phyloP scores from a whole-genome alignment of 306 rosid genomes.

The Arachis stenosperma region DNA sequence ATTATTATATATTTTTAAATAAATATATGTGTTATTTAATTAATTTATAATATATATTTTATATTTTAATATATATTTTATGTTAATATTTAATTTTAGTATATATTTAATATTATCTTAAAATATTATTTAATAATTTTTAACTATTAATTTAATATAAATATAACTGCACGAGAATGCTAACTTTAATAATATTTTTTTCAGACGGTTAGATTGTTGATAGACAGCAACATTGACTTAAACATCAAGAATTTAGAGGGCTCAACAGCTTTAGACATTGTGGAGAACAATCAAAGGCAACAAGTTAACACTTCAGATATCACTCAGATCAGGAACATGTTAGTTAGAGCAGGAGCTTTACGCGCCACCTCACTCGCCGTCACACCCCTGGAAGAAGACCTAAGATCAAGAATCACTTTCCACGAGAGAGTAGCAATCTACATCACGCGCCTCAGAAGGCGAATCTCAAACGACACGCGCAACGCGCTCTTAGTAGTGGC shows the following conservation, averaged over 20 bases:
- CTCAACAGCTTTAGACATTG: slow-evolving; percentile 39
- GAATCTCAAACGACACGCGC: slow-evolving; percentile 38
- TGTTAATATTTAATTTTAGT: too few relatives aligned
- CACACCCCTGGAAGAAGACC: slow-evolving; percentile 4
- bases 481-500: slow-evolving; percentile 37
- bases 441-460: slow-evolving; percentile 24
- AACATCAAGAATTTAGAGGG: slow-evolving; percentile 35
- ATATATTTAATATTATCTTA: too few relatives aligned
- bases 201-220: slow-evolving; percentile 45
- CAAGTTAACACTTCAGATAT: neutral
- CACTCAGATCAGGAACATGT: slow-evolving; percentile 18
- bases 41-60: too few relatives aligned
- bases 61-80: too few relatives aligned
- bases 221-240: slow-evolving; percentile 26
- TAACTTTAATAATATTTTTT: neutral
- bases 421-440: slow-evolving; percentile 28
- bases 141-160: too few relatives aligned
- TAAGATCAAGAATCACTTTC: slow-evolving; percentile 29
- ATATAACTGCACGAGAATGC: too few relatives aligned
- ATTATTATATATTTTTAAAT: too few relatives aligned
- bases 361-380: neutral
- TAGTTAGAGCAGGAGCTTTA: slow-evolving; percentile 21
- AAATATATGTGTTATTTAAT: too few relatives aligned
- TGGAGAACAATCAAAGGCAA: neutral
- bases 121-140: too few relatives aligned